Evolutionary conservation across 1,284 basidiomycete genomes (phyloP), one percentile per base, ranked within the genome.

Genomic region (Cutaneotrichosporon sp.): DNA sequence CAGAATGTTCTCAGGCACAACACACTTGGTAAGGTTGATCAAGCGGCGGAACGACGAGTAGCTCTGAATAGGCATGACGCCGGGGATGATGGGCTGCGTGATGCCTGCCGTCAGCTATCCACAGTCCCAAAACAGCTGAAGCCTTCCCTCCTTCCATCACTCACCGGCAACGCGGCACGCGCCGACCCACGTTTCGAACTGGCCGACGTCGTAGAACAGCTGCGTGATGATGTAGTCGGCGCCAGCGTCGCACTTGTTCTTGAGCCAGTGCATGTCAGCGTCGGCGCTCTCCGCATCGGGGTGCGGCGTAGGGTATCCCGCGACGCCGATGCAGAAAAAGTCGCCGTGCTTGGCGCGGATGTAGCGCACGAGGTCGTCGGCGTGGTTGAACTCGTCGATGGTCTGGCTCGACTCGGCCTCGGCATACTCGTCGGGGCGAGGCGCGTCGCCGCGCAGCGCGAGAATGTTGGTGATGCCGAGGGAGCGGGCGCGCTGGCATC

Each of bases 41-140:
- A 98, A 83, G 57, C 97, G 88, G 54, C 89, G 83, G 81, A 99
- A 99, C 1, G 94, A 95, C 22, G 89, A 86, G 74, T 94, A 97
- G 46, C 91, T 97, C 75, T 99, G 97, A 62, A 99, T 92, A 0
- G 97, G 97, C 95, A 99, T 98, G 64, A 99, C 87, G 6, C 95
- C 93, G 2, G 97, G 94, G 59, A 99, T 89, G 69, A 99, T 89
- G 1, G 95, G 95, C 14, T 95, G 86, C 1, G 81, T 86, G 73
- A 99, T 95, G 33, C 95, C 95, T 90, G 69, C 13, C 24, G 52
- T 52, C 31, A 60, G 56, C 20, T 45, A 24, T 4, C 22, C 11
- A n/a, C n/a, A n/a, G n/a, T n/a, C n/a, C n/a, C n/a, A n/a, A n/a
- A 2, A 46, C 14, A 13, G n/a, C n/a, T 46, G 25, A 6, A 25